A percentile compares a stretch with the other conserved stretches of the same genome.
These are phyloP conservation scores for Scenedesmus sp. DNA, from an alignment of 163 green algal genomes.

Conservation along the genomic window DNA sequence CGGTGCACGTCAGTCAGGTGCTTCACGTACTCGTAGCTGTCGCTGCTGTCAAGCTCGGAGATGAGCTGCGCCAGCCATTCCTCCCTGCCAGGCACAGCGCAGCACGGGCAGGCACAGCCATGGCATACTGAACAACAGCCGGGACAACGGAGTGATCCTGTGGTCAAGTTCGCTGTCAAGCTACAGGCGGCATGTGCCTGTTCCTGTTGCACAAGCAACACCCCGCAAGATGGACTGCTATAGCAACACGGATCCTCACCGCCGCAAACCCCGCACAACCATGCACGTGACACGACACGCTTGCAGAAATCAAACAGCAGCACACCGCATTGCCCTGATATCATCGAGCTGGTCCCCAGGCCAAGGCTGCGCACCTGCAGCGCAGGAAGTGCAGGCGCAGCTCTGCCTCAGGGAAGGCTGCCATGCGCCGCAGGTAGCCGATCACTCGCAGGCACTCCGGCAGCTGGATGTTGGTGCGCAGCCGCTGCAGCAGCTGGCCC, in stretches of 20 bases:
- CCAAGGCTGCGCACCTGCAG: conserved; percentile 30
- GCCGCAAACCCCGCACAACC: neutral
- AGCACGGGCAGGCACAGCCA: too few species aligned
- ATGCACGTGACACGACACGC: neutral
- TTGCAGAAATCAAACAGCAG: neutral
- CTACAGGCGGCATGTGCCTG: neutral
- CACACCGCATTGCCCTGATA: neutral
- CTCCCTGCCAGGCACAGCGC: conserved; percentile 63
- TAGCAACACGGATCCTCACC: neutral
- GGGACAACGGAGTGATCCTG: too few species aligned
- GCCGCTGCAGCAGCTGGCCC: conserved; percentile 84
- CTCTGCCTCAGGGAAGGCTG: conserved; percentile 83
- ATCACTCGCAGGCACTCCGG: conserved; percentile 97
- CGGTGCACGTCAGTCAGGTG: conserved; percentile 91
- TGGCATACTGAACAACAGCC: too few species aligned
- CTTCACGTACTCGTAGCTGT: conserved; percentile 94
- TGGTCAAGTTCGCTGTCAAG: neutral
- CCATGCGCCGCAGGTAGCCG: conserved; percentile 93
- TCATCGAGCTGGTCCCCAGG: neutral
- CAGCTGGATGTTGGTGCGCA: conserved; percentile 91
- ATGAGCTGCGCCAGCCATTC: conserved; percentile 80
- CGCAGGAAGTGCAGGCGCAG: conserved; percentile 89
- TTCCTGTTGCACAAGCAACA: neutral
- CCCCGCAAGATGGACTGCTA: neutral
- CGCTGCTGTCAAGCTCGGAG: conserved; percentile 71